phyloP scores from a whole-genome alignment of 225 moss, liverwort and hornwort genomes.

The Bryoerythrophyllum caledonicum region DNA sequence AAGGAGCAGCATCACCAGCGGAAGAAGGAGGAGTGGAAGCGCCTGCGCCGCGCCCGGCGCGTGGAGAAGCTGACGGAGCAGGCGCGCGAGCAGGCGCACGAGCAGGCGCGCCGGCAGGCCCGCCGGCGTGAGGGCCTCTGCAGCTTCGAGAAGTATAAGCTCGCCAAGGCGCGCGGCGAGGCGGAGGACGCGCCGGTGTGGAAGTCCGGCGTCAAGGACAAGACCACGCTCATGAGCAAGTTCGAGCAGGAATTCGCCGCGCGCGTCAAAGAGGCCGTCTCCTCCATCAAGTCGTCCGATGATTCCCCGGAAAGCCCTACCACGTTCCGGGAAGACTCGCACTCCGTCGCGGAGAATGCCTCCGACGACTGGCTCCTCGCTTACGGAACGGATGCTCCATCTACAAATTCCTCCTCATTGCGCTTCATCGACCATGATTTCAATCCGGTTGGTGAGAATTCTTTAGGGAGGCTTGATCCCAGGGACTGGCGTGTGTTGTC shows the following conservation, averaged over 20 bases:
- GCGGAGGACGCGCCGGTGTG: conserved; percentile 20
- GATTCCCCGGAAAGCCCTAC: conserved; percentile 8
- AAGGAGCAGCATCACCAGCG: conserved; percentile 55
- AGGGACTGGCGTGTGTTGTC: conserved; percentile 45
- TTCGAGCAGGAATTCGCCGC: conserved; percentile 55
- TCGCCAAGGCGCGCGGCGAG: conserved; percentile 11
- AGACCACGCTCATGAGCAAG: conserved; percentile 32
- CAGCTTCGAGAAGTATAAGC: conserved; percentile 52
- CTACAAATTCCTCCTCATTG: background rate
- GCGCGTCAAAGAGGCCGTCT: conserved; percentile 42
- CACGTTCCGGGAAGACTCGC: conserved; percentile 27
- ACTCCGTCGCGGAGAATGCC: too few species aligned
- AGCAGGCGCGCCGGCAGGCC: background rate
- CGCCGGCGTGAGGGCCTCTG: conserved; percentile 29
- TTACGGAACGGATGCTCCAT: background rate
- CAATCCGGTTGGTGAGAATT: background rate
- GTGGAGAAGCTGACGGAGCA: conserved; percentile 44
- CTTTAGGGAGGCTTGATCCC: background rate
- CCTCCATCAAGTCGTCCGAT: conserved; percentile 12
- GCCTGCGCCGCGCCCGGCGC: conserved; percentile 36
- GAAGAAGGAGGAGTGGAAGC: conserved; percentile 64
- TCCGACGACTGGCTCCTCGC: too few species aligned
- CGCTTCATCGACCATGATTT: conserved; percentile 32
- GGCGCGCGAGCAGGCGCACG: conserved; percentile 9
- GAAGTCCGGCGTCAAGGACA: conserved; percentile 45